phyloP scores from a whole-genome alignment of 495 filamentous ascomycete genomes.

The Annulohypoxylon moriforme region DNA sequence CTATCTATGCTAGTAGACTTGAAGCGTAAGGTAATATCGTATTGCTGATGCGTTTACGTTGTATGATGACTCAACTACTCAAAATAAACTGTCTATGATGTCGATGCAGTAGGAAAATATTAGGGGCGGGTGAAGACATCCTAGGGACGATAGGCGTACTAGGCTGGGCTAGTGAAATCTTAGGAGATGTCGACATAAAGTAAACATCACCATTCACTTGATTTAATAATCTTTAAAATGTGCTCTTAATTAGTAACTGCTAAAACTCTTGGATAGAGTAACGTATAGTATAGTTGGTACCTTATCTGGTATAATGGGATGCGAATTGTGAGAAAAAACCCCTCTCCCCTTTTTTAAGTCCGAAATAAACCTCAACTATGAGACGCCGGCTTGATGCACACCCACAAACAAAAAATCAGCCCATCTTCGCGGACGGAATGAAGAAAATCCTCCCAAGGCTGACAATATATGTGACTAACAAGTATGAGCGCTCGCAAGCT shows the following conservation, averaged over 20 bases:
- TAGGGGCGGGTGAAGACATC: neutral
- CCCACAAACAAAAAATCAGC: neutral
- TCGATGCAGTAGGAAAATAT: neutral
- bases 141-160: neutral
- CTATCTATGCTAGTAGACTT: neutral
- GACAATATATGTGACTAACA: neutral
- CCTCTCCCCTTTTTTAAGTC: constrained; percentile 20
- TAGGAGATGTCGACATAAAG: neutral
- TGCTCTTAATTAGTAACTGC: neutral
- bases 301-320: constrained; percentile 13
- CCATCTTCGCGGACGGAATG: neutral
- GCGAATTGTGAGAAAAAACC: constrained; percentile 18
- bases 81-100: neutral
- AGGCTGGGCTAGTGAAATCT: neutral
- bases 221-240: neutral
- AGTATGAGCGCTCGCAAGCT: neutral
- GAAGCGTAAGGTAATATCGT: neutral
- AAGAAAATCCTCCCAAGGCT: constrained; percentile 4
- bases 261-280: neutral
- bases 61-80: neutral
- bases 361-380: constrained; percentile 24
- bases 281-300: constrained; percentile 24
- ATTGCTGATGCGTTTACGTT: neutral
- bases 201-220: neutral
- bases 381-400: constrained; percentile 19